Percentiles rank a stretch among this genome's conserved stretches.
Conservation (phyloP, 805 yeast genomes). For the Debaryomyces maramus region DNA sequence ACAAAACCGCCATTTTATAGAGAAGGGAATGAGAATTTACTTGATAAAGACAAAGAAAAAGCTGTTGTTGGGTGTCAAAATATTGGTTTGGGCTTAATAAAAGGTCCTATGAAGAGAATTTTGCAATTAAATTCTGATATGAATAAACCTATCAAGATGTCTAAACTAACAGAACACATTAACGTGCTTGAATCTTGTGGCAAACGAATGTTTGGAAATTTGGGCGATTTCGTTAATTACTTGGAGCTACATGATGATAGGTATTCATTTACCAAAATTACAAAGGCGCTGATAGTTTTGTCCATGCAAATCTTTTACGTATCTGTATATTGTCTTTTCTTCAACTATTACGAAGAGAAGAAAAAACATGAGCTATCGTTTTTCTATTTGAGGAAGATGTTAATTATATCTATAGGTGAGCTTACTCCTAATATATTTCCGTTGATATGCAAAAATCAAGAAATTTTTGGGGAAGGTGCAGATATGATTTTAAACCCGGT, state of each 20-base stretch:
- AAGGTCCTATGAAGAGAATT: slow-evolving; percentile 29
- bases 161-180: slow-evolving; percentile 29
- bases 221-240: slow-evolving; percentile 7
- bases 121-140: slow-evolving; percentile 37
- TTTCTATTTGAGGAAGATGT: slow-evolving; percentile 31
- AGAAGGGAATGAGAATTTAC: slow-evolving; percentile 28
- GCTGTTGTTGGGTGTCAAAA: slow-evolving; percentile 30
- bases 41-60: slow-evolving; percentile 38
- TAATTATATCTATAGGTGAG: slow-evolving; percentile 21
- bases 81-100: slow-evolving; percentile 25
- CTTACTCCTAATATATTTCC: slow-evolving; percentile 25
- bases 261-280: slow-evolving; percentile 3
- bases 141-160: slow-evolving; percentile 30
- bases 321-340: slow-evolving; percentile 29
- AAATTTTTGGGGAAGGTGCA: slow-evolving; percentile 25
- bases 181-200: slow-evolving; percentile 31
- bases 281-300: slow-evolving; percentile 16
- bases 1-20: slow-evolving; percentile 45
- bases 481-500: slow-evolving; percentile 29
- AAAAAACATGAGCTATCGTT: slow-evolving; percentile 28
- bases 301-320: slow-evolving; percentile 27
- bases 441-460: slow-evolving; percentile 17
- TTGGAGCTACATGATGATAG: slow-evolving; percentile 5
- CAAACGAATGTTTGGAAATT: slow-evolving; percentile 21
- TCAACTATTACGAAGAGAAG: slow-evolving; percentile 37